Evolutionary conservation across 768 basidiomycete genomes (phyloP).

Genomic region (Leccinum sublutescens): DNA sequence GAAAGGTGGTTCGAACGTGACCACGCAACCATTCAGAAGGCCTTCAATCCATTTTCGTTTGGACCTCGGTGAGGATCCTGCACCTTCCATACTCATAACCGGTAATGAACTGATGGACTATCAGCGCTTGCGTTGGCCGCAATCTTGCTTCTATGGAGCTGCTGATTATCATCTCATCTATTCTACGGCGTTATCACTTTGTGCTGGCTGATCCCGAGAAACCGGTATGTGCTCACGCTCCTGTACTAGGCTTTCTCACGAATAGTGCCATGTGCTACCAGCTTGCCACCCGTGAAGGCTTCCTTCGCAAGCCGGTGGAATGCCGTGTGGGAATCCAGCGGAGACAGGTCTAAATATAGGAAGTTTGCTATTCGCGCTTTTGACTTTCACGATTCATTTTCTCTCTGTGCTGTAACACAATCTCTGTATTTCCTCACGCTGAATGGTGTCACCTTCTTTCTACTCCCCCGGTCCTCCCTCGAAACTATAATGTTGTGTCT

Average conservation of each 20-base stretch:
- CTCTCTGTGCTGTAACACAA: neutral
- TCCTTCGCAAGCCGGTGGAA: constrained; percentile 77
- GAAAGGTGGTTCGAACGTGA: constrained; percentile 85
- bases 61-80: constrained; percentile 60
- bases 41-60: constrained; percentile 84
- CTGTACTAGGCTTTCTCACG: constrained; percentile 4
- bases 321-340: constrained; percentile 74
- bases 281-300: constrained; percentile 80
- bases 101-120: constrained; percentile 3
- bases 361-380: neutral
- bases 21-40: constrained; percentile 55
- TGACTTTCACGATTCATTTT: constrained; percentile 2
- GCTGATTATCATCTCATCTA: constrained; percentile 76
- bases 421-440: neutral
- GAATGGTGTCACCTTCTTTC: neutral
- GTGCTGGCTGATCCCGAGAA: constrained; percentile 60
- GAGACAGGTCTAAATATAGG: constrained; percentile 37
- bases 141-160: constrained; percentile 82
- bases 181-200: constrained; percentile 74
- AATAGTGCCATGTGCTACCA: constrained; percentile 27
- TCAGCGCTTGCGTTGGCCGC: constrained; percentile 78
- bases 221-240: constrained; percentile 40
- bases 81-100: neutral
- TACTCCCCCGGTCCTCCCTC: neutral
- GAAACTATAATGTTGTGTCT: constrained; percentile 4